Conservation (phyloP, 164 flowering plant genomes). For the Nelumbo lutea region DNA sequence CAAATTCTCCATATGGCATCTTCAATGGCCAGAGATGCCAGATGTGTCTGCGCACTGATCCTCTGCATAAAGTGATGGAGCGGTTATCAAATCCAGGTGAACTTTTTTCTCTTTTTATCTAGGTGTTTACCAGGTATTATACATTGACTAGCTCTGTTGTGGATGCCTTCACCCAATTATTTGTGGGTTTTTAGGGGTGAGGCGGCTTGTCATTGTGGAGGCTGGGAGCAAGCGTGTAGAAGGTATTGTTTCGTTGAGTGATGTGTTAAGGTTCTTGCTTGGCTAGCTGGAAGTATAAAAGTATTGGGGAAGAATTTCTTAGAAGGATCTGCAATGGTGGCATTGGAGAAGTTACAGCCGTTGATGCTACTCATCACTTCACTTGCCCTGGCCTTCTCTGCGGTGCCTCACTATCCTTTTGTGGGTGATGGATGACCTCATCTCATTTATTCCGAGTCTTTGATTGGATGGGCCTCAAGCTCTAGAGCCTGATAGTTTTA, state of each 20-base stretch:
- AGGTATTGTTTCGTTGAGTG: conserved; percentile 74
- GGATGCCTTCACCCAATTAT: neutral
- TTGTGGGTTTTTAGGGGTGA: conserved; percentile 53
- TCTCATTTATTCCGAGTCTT: conserved; percentile 13
- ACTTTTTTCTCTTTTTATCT: neutral
- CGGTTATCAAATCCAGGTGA: conserved; percentile 77
- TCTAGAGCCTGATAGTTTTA: conserved; percentile 11
- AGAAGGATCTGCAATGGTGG: conserved; percentile 13
- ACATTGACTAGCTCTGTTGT: neutral
- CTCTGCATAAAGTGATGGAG: conserved; percentile 86
- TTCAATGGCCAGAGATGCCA: conserved; percentile 69
- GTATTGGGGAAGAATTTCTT: conserved; percentile 3
- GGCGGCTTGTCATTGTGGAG: conserved; percentile 78
- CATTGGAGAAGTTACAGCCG: conserved; percentile 1
- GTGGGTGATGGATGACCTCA: conserved; percentile 6
- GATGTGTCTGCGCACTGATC: conserved; percentile 88
- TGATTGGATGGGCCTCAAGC: conserved; percentile 23
- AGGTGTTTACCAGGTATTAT: too few species aligned
- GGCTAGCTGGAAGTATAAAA: conserved; percentile 33
- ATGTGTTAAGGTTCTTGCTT: conserved; percentile 71
- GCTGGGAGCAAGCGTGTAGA: conserved; percentile 96
- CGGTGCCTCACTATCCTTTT: conserved; percentile 5
- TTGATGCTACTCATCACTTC: neutral
- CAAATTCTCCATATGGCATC: conserved; percentile 47
- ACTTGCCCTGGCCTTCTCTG: conserved; percentile 9